These are phyloP conservation scores for Penicillium coprophilum DNA, from an alignment of 495 filamentous ascomycete genomes.

Conservation along the genomic window DNA sequence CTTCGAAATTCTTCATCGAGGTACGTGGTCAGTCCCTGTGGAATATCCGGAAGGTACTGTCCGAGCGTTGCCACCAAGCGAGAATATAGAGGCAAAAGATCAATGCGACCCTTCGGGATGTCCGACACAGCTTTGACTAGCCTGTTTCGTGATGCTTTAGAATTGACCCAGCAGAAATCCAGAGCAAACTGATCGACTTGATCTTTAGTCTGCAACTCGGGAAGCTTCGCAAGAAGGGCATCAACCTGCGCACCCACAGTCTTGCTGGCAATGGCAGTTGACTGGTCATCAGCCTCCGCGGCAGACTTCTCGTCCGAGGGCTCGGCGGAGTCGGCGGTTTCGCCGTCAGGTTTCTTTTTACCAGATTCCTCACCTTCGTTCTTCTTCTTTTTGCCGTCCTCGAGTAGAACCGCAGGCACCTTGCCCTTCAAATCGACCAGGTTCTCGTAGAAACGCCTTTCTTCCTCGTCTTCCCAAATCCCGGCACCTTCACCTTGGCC, in stretches of 20 bases:
- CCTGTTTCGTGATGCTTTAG: constrained; percentile 93
- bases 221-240: constrained; percentile 79
- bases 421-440: constrained; percentile 92
- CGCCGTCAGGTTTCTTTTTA: constrained; percentile 51
- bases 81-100: constrained; percentile 90
- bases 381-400: constrained; percentile 96
- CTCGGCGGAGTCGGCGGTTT: constrained; percentile 29
- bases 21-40: constrained; percentile 87
- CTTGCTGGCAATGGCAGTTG: constrained; percentile 93
- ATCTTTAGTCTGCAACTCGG: constrained; percentile 88
- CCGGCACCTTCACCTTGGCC: constrained; percentile 90
- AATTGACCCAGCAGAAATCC: constrained; percentile 98
- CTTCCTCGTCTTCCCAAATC: constrained; percentile 99
- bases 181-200: constrained; percentile 86
- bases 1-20: constrained; percentile 97
- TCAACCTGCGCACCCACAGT: constrained; percentile 97
- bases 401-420: constrained; percentile 87
- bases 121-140: constrained; percentile 92
- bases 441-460: constrained; percentile 97
- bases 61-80: constrained; percentile 89
- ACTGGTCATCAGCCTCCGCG: constrained; percentile 71
- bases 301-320: constrained; percentile 54
- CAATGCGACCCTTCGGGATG: constrained; percentile 86
- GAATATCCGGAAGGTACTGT: constrained; percentile 89
- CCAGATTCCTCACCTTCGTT: constrained; percentile 65